A percentile compares a stretch with the other conserved stretches of the same genome.
phyloP scores from a whole-genome alignment of 495 filamentous ascomycete species.

The Lasiosphaeria miniovina region DNA sequence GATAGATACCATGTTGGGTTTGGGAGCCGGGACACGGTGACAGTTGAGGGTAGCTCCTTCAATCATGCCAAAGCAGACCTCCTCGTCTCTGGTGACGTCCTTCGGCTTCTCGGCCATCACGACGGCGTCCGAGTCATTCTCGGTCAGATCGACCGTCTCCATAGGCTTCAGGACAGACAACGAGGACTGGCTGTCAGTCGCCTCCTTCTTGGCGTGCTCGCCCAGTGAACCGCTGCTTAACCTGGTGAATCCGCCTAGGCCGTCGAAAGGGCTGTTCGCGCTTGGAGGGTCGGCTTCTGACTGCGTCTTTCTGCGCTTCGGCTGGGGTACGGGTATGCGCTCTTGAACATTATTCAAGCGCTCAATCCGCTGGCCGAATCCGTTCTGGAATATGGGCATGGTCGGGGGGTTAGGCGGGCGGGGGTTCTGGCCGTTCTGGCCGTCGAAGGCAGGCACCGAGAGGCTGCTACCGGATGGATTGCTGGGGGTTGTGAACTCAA shows the following conservation, averaged over 20 bases:
- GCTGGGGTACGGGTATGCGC: constrained; percentile 54
- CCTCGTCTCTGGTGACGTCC: constrained; percentile 42
- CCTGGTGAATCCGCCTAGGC: constrained; percentile 9
- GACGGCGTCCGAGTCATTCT: constrained; percentile 53
- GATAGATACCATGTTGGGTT: constrained; percentile 52
- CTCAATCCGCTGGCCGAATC: constrained; percentile 57
- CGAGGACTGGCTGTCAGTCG: constrained; percentile 38
- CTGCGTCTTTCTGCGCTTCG: constrained; percentile 62
- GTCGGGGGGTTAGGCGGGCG: constrained; percentile 12
- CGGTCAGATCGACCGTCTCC: constrained; percentile 65
- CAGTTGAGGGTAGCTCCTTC: constrained; percentile 67
- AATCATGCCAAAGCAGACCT: constrained; percentile 84
- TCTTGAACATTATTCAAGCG: constrained; percentile 68
- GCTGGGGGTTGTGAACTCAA: constrained; percentile 44
- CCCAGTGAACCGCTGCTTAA: constrained; percentile 57
- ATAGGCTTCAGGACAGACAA: constrained; percentile 13
- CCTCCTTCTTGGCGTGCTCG: constrained; percentile 59
- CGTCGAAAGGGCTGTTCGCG: constrained; percentile 38
- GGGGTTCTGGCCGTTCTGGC: constrained; percentile 3
- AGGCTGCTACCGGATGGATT: constrained; percentile 20
- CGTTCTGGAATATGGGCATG: constrained; percentile 27
- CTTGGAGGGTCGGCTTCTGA: constrained; percentile 40
- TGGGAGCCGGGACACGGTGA: constrained; percentile 61
- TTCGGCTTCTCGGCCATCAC: constrained; percentile 40
- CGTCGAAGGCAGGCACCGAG: constrained; percentile 13